Base-by-base conservation (phyloP, 208 protist species). In the Acanthamoeba lenticulata region DNA sequence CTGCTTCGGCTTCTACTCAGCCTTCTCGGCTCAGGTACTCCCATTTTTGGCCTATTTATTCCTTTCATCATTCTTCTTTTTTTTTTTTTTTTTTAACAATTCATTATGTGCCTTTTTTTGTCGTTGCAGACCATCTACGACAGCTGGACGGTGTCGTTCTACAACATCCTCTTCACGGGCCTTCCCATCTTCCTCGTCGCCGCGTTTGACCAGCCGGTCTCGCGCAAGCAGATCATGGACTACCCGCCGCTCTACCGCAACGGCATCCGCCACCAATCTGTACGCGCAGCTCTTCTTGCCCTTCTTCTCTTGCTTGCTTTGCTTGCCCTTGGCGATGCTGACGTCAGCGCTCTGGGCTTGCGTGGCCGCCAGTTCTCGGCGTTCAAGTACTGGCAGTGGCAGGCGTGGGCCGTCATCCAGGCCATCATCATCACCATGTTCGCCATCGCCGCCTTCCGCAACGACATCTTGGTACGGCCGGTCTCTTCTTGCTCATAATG, bases 91-190 rank as follows among this genome's bases (percentile, higher is more conserved):
- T n/a, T n/a, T n/a, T n/a, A n/a, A n/a, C n/a, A n/a, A n/a, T n/a
- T n/a, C n/a, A n/a, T n/a, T n/a, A n/a, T n/a, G n/a, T n/a, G n/a
- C n/a, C n/a, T n/a, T n/a, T 3, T 34, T 34, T n/a, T 5, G 4
- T 5, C 34, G 1, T n/a, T n/a, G 7, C 36, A 97, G 89, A 96
- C 94, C 5, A n/a, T 97, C 7, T 96, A 95, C 72, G 94, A 97
- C 38, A 85, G 77, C 32, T 60, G 62, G 45, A 67, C 52, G 29
- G 92, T 97, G 47, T 24, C 91, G 2, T 44, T 94, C 15, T 98
- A 97, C 96, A 98, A 98, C 90, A 92, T 98, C 2, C 15, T 98
- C 21, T 98, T 98, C 94, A 98, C 98, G 1, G 49, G 94, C 24
- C n/a, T 98, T 34, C 98, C 98, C 32, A 97, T 98, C 65, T 67